These are phyloP conservation scores for Mycena rosella DNA, from an alignment of 768 basidiomycete species.

Conservation along the genomic window DNA sequence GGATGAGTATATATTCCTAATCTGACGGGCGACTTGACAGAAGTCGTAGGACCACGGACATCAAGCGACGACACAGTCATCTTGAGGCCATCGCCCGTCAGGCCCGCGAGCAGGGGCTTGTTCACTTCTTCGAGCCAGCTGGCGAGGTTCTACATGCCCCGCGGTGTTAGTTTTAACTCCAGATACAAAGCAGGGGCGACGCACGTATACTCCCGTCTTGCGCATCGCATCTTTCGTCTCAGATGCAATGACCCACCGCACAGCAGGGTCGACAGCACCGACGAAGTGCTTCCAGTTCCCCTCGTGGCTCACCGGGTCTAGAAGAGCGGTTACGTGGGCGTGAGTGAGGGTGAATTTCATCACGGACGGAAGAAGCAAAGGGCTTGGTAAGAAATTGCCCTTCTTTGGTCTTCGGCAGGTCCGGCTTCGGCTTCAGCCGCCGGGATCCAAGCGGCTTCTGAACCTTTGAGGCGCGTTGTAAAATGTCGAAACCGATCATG, in stretches of 20 bases:
- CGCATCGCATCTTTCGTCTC: conserved; percentile 3
- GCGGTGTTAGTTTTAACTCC: background rate
- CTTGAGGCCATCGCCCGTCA: background rate
- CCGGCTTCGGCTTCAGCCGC: too few species aligned
- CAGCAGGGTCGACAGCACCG: conserved; percentile 9
- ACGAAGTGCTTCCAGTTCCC: background rate
- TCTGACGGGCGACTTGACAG: too few species aligned
- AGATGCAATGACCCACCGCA: conserved; percentile 12
- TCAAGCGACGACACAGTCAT: background rate
- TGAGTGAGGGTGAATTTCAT: conserved; percentile 18
- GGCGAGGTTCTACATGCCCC: background rate
- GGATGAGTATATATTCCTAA: too few species aligned
- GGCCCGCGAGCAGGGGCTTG: background rate
- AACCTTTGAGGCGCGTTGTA: too few species aligned
- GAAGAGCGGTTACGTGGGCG: background rate
- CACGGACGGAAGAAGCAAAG: background rate
- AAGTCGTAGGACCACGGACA: background rate
- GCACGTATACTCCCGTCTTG: conserved; percentile 18
- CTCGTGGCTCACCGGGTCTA: background rate
- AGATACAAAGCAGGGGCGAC: background rate
- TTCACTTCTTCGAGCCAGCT: conserved; percentile 11
- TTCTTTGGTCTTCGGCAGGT: too few species aligned
- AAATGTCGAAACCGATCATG: too few species aligned
- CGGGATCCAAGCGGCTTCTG: too few species aligned
- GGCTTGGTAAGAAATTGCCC: too few species aligned